phyloP scores from a whole-genome alignment of 2,329 filamentous ascomycete species.

The Ophiostoma sp. region DNA sequence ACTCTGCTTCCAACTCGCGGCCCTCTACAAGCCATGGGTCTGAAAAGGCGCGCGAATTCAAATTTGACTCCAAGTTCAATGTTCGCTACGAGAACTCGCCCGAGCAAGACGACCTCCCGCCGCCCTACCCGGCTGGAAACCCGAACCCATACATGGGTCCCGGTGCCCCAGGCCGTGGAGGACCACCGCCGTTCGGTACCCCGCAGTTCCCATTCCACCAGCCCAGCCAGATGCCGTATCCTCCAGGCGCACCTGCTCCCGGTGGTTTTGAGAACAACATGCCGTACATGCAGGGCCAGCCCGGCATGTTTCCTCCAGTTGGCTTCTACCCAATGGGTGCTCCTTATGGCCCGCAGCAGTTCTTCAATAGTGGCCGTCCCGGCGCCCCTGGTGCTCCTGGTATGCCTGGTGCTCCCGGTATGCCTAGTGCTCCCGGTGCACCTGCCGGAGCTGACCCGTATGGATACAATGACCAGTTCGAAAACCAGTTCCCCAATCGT shows the following conservation, averaged over 20 bases:
- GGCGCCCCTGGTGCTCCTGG: background rate
- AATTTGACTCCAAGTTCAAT: constrained; percentile 11
- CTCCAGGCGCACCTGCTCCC: background rate
- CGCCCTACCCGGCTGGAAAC: constrained; percentile 18
- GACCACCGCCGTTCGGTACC: constrained; percentile 12
- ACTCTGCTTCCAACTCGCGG: background rate
- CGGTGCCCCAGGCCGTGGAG: constrained; percentile 15
- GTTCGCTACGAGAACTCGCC: background rate
- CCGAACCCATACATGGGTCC: constrained; percentile 14
- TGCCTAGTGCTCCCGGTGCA: background rate
- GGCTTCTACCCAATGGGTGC: constrained; percentile 22
- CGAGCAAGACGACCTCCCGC: constrained; percentile 21
- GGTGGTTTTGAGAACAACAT: constrained; percentile 15
- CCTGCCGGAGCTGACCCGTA: background rate
- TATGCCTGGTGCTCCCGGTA: background rate
- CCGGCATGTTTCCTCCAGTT: constrained; percentile 18
- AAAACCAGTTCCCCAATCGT: background rate
- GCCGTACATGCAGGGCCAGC: constrained; percentile 16
- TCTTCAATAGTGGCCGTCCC: background rate
- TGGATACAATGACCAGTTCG: constrained; percentile 10
- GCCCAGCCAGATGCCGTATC: background rate
- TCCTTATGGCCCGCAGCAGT: constrained; percentile 14
- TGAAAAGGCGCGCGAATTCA: background rate
- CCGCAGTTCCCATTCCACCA: constrained; percentile 13
- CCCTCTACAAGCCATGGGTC: background rate